These are phyloP conservation scores for Apiotrichum gracile DNA, from an alignment of 1,284 basidiomycete species.

Conservation along the genomic window DNA sequence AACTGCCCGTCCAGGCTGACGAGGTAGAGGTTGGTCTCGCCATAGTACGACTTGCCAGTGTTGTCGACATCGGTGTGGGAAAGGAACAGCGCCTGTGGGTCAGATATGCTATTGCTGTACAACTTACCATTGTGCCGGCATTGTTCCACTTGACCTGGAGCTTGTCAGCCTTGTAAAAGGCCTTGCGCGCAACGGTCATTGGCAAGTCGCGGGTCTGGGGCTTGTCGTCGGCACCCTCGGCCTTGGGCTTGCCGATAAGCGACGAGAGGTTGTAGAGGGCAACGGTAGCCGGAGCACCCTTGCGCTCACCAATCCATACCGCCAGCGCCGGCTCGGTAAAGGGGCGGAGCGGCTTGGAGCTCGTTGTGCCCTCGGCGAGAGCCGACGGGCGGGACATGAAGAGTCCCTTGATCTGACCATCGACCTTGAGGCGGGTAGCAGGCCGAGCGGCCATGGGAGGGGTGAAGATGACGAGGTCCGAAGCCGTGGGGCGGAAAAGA, in stretches of 20 bases:
- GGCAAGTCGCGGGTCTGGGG: constrained; percentile 48
- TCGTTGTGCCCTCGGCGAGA: constrained; percentile 29
- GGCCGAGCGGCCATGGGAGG: constrained; percentile 35
- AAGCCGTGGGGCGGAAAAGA: constrained; percentile 59
- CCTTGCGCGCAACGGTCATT: constrained; percentile 58
- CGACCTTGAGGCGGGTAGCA: constrained; percentile 33
- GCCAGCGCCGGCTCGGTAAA: constrained; percentile 54
- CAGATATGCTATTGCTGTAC: constrained; percentile 40
- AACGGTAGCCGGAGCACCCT: constrained; percentile 88
- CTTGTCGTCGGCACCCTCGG: constrained; percentile 57
- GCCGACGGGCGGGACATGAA: constrained; percentile 36
- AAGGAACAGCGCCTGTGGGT: constrained; percentile 68
- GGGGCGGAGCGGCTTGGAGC: constrained; percentile 26
- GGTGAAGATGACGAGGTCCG: constrained; percentile 78
- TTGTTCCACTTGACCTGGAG: constrained; percentile 94
- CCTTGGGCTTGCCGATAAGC: constrained; percentile 45
- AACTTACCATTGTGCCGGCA: constrained; percentile 58
- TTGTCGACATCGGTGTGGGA: constrained; percentile 96
- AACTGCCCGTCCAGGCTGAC: constrained; percentile 92
- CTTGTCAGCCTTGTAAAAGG: constrained; percentile 94
- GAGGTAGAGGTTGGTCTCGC: constrained; percentile 91
- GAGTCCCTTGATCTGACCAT: constrained; percentile 41
- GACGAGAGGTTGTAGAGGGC: constrained; percentile 73
- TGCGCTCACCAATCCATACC: constrained; percentile 89
- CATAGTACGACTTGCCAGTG: constrained; percentile 96